phyloP scores from a whole-genome alignment of 2,329 filamentous ascomycete species.

The Penicillium sp. region DNA sequence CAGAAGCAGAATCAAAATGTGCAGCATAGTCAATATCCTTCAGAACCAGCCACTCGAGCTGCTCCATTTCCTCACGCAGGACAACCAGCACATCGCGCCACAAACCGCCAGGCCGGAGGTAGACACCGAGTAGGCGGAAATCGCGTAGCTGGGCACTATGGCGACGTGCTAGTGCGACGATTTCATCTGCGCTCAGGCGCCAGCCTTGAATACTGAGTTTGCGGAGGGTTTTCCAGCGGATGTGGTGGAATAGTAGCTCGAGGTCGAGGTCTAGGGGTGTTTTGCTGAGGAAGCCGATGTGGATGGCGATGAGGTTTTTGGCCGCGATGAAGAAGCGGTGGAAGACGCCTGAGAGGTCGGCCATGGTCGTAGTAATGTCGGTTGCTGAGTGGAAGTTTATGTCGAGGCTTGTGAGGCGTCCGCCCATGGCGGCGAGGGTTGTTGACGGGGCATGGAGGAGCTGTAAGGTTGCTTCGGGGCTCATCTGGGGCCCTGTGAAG shows the following conservation, averaged over 20 bases:
- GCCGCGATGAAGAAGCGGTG: conserved; percentile 51
- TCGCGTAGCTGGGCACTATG: conserved; percentile 52
- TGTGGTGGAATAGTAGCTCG: conserved; percentile 54
- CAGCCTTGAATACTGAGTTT: conserved; percentile 59
- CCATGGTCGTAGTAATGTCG: conserved; percentile 51
- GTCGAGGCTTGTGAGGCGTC: conserved; percentile 54
- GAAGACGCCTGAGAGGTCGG: conserved; percentile 50
- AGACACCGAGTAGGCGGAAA: conserved; percentile 52
- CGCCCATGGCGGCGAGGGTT: conserved; percentile 45
- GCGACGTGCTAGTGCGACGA: conserved; percentile 49
- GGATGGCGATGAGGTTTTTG: conserved; percentile 53
- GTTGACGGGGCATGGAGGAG: conserved; percentile 42
- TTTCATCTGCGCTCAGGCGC: conserved; percentile 53
- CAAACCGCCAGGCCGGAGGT: conserved; percentile 50
- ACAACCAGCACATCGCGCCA: conserved; percentile 55
- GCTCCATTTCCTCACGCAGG: conserved; percentile 49
- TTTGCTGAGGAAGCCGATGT: conserved; percentile 55
- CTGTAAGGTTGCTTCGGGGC: conserved; percentile 49
- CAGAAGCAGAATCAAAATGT: conserved; percentile 42
- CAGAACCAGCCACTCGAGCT: conserved; percentile 56
- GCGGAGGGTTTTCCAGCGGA: conserved; percentile 53
- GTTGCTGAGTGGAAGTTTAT: conserved; percentile 54
- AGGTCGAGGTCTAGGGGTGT: conserved; percentile 50
- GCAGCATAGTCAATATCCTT: conserved; percentile 52
- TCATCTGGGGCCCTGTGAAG: conserved; percentile 56